Percentiles rank a stretch among this genome's conserved stretches.
Conservation (phyloP, 441 rosid genomes). For the Aquilaria agallochum region DNA sequence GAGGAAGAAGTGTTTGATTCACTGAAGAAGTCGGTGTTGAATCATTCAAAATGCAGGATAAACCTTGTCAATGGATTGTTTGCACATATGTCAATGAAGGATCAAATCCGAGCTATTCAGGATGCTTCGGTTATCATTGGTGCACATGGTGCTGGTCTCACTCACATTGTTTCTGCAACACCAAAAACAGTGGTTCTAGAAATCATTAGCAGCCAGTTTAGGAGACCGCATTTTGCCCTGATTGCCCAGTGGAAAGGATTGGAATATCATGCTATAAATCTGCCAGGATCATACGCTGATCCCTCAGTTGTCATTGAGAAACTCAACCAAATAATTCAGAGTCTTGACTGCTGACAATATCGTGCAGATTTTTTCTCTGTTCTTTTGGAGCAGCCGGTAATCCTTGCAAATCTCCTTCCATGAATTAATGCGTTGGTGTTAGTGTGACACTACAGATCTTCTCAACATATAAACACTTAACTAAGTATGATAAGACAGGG, state of each 20-base stretch:
- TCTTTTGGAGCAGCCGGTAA: too few species aligned
- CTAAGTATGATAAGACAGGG: too few species aligned
- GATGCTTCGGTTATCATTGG: constrained; percentile 92
- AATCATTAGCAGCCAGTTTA: constrained; percentile 53
- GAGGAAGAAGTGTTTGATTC: constrained; percentile 80
- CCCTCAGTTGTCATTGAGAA: constrained; percentile 51
- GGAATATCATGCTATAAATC: constrained; percentile 83
- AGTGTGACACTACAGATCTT: too few species aligned
- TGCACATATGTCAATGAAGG: constrained; percentile 92
- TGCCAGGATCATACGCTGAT: constrained; percentile 51
- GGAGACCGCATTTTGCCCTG: constrained; percentile 78
- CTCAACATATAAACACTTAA: too few species aligned
- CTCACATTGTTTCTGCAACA: constrained; percentile 87
- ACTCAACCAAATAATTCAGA: constrained; percentile 49
- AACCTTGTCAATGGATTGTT: constrained; percentile 77
- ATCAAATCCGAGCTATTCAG: constrained; percentile 80
- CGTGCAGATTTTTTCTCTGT: too few species aligned
- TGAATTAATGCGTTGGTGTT: too few species aligned
- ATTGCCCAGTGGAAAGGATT: constrained; percentile 93
- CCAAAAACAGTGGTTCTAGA: constrained; percentile 84
- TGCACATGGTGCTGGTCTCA: constrained; percentile 97
- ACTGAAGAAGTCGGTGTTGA: constrained; percentile 58
- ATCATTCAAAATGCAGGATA: constrained; percentile 54
- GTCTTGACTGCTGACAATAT: constrained; percentile 53
- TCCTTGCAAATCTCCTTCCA: too few species aligned